Evolutionary conservation across 208 protist genomes (phyloP).

Genomic region (Trypanosoma cruzi): DNA sequence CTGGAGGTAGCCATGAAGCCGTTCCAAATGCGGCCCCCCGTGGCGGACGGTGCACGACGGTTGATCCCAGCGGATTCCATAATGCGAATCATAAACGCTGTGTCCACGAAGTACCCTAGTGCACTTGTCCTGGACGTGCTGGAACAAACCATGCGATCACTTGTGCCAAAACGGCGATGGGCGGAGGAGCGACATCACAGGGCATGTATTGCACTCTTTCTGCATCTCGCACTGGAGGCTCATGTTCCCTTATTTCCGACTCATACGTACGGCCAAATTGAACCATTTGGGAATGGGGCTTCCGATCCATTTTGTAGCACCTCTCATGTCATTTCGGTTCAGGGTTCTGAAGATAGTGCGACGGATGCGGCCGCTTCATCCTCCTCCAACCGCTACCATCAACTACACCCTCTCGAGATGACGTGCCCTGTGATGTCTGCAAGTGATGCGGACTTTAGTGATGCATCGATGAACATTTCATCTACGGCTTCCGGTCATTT

Average conservation of each 20-base stretch:
- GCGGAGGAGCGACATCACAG: conserved; percentile 64
- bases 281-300: conserved; percentile 35
- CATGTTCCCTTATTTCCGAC: conserved; percentile 55
- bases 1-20: conserved; percentile 74
- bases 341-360: conserved; percentile 48
- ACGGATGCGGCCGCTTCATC: conserved; percentile 13
- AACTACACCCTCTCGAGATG: conserved; percentile 17
- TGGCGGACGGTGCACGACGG: conserved; percentile 51
- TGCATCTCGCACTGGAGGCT: conserved; percentile 76
- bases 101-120: conserved; percentile 52
- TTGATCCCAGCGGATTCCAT: conserved; percentile 69
- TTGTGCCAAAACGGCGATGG: conserved; percentile 72
- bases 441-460: conserved; percentile 37
- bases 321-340: neutral
- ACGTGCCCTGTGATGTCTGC: conserved; percentile 20
- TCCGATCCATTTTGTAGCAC: neutral
- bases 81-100: conserved; percentile 66
- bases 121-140: conserved; percentile 60
- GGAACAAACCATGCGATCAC: conserved; percentile 52
- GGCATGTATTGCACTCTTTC: conserved; percentile 62
- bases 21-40: conserved; percentile 60
- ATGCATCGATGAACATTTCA: conserved; percentile 15
- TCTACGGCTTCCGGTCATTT: neutral
- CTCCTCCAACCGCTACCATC: neutral
- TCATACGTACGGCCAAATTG: conserved; percentile 15